A percentile compares a stretch with the other conserved stretches of the same genome.
Evolutionary conservation across 2,329 filamentous ascomycete genomes (phyloP).

Genomic region (Penicillium sp.): DNA sequence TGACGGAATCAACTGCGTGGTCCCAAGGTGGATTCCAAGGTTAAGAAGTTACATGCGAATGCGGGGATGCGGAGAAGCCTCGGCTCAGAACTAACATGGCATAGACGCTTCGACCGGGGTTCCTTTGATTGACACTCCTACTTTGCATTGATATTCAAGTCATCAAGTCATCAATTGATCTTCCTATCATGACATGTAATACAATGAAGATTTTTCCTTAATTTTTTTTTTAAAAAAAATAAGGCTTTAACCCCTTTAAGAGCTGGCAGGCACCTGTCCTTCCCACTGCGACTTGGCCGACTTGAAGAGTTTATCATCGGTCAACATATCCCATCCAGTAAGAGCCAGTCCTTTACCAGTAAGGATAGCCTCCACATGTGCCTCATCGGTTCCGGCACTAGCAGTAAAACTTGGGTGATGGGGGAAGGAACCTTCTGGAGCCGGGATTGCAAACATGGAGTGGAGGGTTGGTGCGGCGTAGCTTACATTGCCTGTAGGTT

Average conservation of each 20-base stretch:
- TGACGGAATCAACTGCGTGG: background rate
- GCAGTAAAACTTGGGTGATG: slow-evolving; percentile 48
- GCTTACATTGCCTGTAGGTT: slow-evolving; percentile 49
- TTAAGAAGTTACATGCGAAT: background rate
- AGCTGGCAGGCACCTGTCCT: background rate
- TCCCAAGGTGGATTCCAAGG: too few relatives aligned
- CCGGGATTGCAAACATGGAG: slow-evolving; percentile 49
- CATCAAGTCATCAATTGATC: too few relatives aligned
- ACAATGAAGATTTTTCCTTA: too few relatives aligned
- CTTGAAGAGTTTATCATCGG: slow-evolving; percentile 24
- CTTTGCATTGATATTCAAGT: too few relatives aligned
- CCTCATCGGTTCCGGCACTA: slow-evolving; percentile 45
- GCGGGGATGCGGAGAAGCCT: slow-evolving; percentile 18
- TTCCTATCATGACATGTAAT: too few relatives aligned
- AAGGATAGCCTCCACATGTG: slow-evolving; percentile 44
- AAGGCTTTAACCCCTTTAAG: background rate
- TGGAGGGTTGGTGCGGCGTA: slow-evolving; percentile 52
- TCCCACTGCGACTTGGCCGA: slow-evolving; percentile 28
- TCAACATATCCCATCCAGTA: slow-evolving; percentile 36
- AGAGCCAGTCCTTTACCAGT: slow-evolving; percentile 50
- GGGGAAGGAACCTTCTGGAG: slow-evolving; percentile 33
- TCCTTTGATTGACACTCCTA: too few relatives aligned
- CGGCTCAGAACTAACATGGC: background rate
- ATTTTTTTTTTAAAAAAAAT: too few relatives aligned
- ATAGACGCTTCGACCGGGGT: too few relatives aligned